Conservation (phyloP, 2,329 filamentous ascomycete genomes). For the Fusarium temperatum region DNA sequence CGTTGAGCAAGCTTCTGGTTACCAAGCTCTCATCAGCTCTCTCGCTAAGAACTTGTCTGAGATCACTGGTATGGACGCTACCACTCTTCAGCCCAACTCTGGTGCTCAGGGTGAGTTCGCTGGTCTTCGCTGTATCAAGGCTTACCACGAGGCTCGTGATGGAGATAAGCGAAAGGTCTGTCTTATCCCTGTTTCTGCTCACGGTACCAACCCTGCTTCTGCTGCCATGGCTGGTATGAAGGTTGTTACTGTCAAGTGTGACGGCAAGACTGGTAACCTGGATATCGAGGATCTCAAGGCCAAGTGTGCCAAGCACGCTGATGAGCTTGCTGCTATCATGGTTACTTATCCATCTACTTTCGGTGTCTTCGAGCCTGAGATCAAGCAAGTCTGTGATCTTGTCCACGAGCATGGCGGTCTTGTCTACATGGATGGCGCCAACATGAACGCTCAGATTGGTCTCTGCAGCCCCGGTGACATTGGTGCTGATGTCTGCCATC, state of each 20-base stretch:
- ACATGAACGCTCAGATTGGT: conserved; percentile 98
- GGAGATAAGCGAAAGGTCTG: conserved; percentile 83
- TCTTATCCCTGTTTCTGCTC: conserved; percentile 92
- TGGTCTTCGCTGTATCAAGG: conserved; percentile 86
- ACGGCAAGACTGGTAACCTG: conserved; percentile 85
- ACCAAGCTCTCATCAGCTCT: conserved; percentile 74
- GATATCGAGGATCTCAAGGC: conserved; percentile 87
- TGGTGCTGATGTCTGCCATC: conserved; percentile 95
- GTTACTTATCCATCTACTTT: conserved; percentile 96
- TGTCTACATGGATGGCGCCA: conserved; percentile 99
- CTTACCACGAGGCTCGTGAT: conserved; percentile 72
- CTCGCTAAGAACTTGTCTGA: conserved; percentile 79
- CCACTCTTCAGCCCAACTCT: conserved; percentile 93
- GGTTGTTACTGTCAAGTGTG: conserved; percentile 91
- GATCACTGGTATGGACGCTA: conserved; percentile 88
- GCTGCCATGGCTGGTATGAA: conserved; percentile 97
- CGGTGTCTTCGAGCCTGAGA: conserved; percentile 90
- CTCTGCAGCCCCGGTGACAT: conserved; percentile 95
- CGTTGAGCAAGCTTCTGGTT: conserved; percentile 71
- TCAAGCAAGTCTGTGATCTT: conserved; percentile 85
- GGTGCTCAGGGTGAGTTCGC: conserved; percentile 96
- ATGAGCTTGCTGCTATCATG: conserved; percentile 92
- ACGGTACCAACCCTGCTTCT: conserved; percentile 95
- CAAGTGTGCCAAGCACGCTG: conserved; percentile 88
- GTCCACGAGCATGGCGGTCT: conserved; percentile 90